Evolutionary conservation across 345 rosid genomes (phyloP), one percentile per base, ranked within the genome.

Genomic region (Citrus unshiu): DNA sequence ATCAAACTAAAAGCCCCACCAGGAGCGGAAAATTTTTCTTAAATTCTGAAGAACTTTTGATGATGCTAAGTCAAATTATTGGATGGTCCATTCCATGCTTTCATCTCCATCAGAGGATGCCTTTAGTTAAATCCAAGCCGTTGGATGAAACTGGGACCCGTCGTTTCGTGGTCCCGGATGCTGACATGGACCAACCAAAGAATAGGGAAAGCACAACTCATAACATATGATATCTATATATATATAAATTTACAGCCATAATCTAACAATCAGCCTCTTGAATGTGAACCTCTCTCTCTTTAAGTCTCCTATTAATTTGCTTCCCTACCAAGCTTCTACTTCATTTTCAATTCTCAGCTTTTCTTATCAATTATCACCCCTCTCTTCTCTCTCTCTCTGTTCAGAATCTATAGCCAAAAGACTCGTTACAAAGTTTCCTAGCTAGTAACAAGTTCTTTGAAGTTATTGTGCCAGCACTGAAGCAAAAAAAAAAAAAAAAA

Each of bases 291-390:
- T n/a, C n/a, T n/a, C n/a, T n/a, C n/a, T n/a, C n/a, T n/a, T n/a
- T 66, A 39, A 74, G 76, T 76, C 81, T 81, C 74, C 85, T 81
- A 79, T 81, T 85, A 81, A 83, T 73, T 85, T 81, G 83, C 81
- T 85, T 83, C 83, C 82, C 79, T 46, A 70, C 76, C 85, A 80
- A 51, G 57, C 82, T 70, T 79, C 84, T 82, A 70, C 70, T 78
- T 85, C 82, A 77, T 82, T 76, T 78, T 80, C 58, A 54, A 54
- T 54, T 54, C 78, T 80, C 70, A 73, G 43, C 73, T 46, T 46
- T 46, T 46, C 51, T 46, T 12, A 46, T 46, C 51, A 46, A 68
- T 81, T 63, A 70, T 65, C 72, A 57, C 78, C 80, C 2, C 51
- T 39, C 68, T 69, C 57, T 72, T 70, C 68, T 77, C 60, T 70